These are phyloP conservation scores for Gossypium ekmanianum DNA, from an alignment of 345 rosid genomes.

Conservation along the genomic window DNA sequence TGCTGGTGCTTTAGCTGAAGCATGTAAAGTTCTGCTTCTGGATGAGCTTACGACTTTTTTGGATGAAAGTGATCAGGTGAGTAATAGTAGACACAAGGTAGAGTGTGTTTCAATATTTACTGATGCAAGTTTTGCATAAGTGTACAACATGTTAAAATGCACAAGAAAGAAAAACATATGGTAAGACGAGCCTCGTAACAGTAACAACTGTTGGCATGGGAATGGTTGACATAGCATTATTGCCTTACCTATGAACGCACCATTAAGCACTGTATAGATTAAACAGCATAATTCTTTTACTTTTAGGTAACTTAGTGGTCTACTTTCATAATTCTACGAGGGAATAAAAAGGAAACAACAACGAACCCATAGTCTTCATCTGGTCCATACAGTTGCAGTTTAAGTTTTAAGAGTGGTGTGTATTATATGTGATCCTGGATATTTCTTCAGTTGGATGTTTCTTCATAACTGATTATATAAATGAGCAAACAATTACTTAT, in stretches of 20 bases:
- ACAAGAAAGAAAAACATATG: neutral
- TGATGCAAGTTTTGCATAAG: neutral
- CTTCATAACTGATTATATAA: neutral
- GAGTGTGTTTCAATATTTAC: neutral
- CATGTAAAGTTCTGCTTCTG: constrained; percentile 73
- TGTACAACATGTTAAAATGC: constrained; percentile 4
- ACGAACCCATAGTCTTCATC: neutral
- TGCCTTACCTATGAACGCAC: too few relatives aligned
- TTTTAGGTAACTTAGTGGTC: neutral
- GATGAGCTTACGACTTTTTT: constrained; percentile 95
- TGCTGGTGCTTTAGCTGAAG: constrained; percentile 96
- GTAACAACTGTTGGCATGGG: neutral
- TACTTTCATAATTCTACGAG: neutral
- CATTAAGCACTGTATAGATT: too few relatives aligned
- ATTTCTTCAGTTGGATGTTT: neutral
- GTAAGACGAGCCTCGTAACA: neutral
- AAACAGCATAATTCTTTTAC: neutral
- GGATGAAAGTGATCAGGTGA: constrained; percentile 84
- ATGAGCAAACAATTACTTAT: neutral
- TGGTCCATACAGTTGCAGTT: neutral
- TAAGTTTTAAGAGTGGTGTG: neutral
- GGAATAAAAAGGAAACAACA: neutral
- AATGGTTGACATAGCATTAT: neutral
- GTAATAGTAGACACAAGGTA: constrained; percentile 1
- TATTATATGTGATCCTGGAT: neutral